A percentile compares a stretch with the other conserved stretches of the same genome.
Evolutionary conservation across 2,329 filamentous ascomycete species (phyloP).

Genomic region (Calonectria honghensis): DNA sequence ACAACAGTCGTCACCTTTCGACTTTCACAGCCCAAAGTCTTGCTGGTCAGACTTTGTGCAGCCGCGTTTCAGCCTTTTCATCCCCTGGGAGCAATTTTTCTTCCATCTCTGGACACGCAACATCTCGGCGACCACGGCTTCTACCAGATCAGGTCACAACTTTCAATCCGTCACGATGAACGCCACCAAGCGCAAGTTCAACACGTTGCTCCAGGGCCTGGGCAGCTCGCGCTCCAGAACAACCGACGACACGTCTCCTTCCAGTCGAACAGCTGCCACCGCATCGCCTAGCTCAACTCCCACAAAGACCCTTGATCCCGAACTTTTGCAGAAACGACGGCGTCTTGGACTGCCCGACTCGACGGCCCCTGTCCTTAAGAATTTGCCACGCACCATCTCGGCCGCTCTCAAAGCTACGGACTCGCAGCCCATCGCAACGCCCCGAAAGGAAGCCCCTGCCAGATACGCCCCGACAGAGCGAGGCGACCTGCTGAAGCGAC

Average conservation of each 20-base stretch:
- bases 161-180: constrained; percentile 71
- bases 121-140: background rate
- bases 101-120: background rate
- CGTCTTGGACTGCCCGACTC: constrained; percentile 68
- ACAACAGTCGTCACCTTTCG: constrained; percentile 33
- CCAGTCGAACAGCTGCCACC: constrained; percentile 39
- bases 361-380: constrained; percentile 59
- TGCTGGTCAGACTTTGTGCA: constrained; percentile 35
- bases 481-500: constrained; percentile 84
- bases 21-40: constrained; percentile 25
- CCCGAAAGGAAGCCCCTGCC: constrained; percentile 61
- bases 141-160: background rate
- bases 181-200: constrained; percentile 89
- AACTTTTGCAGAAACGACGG: constrained; percentile 72
- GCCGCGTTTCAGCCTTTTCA: background rate
- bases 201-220: constrained; percentile 81
- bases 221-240: constrained; percentile 64
- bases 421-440: constrained; percentile 46
- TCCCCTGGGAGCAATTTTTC: background rate
- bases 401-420: constrained; percentile 48
- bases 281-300: constrained; percentile 39
- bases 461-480: constrained; percentile 93
- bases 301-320: constrained; percentile 57
- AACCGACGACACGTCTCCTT: constrained; percentile 35
- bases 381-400: constrained; percentile 50